Percentiles rank a stretch among this genome's conserved stretches.
phyloP scores from a whole-genome alignment of 176 grass and related monocot genomes.

The Rhipidocladum racemiflorum region DNA sequence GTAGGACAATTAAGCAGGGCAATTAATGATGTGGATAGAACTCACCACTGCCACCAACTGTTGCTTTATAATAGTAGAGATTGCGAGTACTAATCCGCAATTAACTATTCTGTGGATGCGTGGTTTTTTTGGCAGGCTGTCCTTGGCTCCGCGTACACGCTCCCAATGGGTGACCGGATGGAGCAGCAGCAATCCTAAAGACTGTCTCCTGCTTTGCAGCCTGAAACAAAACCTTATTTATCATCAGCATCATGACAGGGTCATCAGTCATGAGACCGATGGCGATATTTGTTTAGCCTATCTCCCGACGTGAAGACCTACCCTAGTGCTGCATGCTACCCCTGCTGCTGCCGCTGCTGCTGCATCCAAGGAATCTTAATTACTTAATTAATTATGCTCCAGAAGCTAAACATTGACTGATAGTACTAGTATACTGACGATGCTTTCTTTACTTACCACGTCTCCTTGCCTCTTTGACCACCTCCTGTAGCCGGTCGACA shows the following conservation, averaged over 20 bases:
- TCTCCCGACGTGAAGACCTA: slow-evolving; percentile 33
- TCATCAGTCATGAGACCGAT: slow-evolving; percentile 17
- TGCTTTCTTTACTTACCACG: not conserved
- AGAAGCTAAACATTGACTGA: not conserved
- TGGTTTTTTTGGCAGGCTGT: not conserved
- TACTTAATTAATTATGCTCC: too few species aligned
- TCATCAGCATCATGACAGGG: slow-evolving; percentile 3
- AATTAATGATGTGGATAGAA: too few species aligned
- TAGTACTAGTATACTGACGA: too few species aligned
- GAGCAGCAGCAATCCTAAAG: not conserved
- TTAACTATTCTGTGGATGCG: slow-evolving; percentile 19
- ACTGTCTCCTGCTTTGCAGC: slow-evolving; percentile 29
- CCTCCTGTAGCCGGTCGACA: not conserved
- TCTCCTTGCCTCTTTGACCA: not conserved
- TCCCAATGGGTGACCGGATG: not conserved
- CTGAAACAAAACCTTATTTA: not conserved
- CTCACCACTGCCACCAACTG: too few species aligned
- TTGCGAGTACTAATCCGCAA: too few species aligned
- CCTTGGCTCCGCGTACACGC: not conserved
- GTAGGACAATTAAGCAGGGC: too few species aligned
- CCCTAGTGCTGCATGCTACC: not conserved
- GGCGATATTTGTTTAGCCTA: slow-evolving; percentile 29
- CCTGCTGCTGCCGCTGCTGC: not conserved
- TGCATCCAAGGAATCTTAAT: slow-evolving; percentile 45
- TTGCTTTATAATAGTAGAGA: too few species aligned